phyloP scores from a whole-genome alignment of 148 eudicot genomes.

The Nepenthes mirabilis region DNA sequence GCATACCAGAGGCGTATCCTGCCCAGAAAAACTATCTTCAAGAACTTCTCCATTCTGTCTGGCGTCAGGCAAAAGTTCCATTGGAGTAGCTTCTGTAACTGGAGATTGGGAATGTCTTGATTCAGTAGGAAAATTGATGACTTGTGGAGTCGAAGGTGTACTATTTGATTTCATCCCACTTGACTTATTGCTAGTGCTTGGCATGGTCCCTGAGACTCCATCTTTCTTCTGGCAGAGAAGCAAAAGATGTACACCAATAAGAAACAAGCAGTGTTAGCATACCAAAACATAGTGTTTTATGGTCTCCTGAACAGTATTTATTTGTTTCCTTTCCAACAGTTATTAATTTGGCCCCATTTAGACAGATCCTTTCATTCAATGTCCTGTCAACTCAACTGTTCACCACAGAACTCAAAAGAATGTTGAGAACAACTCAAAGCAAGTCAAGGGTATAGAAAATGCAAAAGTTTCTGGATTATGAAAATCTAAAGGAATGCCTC shows the following conservation, averaged over 20 bases:
- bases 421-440: too few species aligned
- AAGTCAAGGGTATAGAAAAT: too few species aligned
- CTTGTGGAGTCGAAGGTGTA: conserved; percentile 91
- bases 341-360: too few species aligned
- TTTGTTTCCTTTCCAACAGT: too few species aligned
- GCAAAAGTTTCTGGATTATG: too few species aligned
- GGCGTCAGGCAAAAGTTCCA: conserved; percentile 42
- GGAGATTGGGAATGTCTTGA: conserved; percentile 58
- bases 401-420: too few species aligned
- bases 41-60: conserved; percentile 45
- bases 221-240: conserved; percentile 62
- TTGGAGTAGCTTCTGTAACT: conserved; percentile 47
- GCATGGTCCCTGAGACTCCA: conserved; percentile 34
- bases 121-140: conserved; percentile 45
- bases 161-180: conserved; percentile 77
- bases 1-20: conserved; percentile 72
- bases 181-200: conserved; percentile 80
- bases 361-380: too few species aligned
- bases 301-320: neutral
- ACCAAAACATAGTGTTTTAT: neutral
- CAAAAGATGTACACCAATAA: neutral
- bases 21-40: conserved; percentile 51
- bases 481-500: too few species aligned
- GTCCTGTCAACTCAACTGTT: too few species aligned
- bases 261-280: neutral